These are phyloP conservation scores for Yamagishiella unicocca DNA, from an alignment of 139 green algal species.

Conservation along the genomic window DNA sequence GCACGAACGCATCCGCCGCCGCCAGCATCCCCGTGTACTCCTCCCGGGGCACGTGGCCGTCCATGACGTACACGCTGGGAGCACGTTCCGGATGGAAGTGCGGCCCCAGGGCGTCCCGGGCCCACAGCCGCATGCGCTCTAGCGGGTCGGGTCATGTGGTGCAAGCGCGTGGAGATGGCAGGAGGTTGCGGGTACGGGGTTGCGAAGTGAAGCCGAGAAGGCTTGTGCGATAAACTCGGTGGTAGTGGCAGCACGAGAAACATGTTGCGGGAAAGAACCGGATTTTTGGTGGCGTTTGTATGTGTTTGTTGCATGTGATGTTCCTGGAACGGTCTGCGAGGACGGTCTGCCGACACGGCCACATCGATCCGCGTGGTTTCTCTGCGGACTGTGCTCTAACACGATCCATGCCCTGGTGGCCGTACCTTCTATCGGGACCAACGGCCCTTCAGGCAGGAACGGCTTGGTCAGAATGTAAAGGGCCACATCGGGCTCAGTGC, in stretches of 20 bases:
- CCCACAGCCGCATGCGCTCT: constrained; percentile 15
- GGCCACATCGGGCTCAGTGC: constrained; percentile 53
- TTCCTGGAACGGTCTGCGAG: neutral
- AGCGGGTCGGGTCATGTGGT: too few species aligned
- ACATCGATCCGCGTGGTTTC: neutral
- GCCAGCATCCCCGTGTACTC: constrained; percentile 49
- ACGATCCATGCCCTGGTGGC: neutral
- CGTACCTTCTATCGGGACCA: neutral
- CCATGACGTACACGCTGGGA: neutral
- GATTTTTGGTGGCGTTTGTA: too few species aligned
- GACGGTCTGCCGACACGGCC: neutral
- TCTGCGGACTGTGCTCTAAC: neutral
- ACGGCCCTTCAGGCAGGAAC: constrained; percentile 28
- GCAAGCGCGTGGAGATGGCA: too few species aligned
- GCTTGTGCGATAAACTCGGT: too few species aligned
- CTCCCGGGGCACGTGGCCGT: neutral
- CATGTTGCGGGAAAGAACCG: too few species aligned
- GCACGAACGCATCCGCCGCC: constrained; percentile 77
- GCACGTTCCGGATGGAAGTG: neutral
- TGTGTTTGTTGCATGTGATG: too few species aligned
- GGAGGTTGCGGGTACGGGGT: too few species aligned
- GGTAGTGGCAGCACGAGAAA: too few species aligned
- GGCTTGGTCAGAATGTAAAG: constrained; percentile 73
- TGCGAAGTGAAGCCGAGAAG: too few species aligned
- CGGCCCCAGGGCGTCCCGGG: neutral